Evolutionary conservation across 352 stramenopile species (phyloP).

Genomic region (Aphanomyces invadans): DNA sequence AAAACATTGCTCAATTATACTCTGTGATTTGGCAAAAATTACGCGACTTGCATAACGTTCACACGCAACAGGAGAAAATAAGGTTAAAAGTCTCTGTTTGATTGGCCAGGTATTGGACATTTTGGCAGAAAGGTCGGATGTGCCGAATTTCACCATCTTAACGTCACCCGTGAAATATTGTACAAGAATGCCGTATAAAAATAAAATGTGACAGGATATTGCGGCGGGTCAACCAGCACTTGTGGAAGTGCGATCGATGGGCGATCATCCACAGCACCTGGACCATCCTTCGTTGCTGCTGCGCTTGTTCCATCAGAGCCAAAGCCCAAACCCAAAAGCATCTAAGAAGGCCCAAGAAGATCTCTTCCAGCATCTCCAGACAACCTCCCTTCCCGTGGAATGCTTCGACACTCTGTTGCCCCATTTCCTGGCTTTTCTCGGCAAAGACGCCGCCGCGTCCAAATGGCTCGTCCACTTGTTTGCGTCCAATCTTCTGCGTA

Average conservation of each 20-base stretch:
- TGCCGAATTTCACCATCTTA: no score
- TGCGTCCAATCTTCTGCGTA: constrained; percentile 15
- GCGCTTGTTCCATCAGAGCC: constrained; percentile 14
- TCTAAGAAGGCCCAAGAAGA: constrained; percentile 18
- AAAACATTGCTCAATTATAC: no score
- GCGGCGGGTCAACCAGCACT: neutral
- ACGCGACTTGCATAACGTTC: no score
- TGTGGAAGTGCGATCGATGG: constrained; percentile 18
- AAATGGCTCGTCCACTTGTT: constrained; percentile 7
- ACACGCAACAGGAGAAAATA: no score
- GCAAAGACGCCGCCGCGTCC: neutral
- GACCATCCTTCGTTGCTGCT: constrained; percentile 11
- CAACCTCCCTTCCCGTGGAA: constrained; percentile 7
- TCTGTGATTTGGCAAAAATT: no score
- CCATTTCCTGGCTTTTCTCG: neutral
- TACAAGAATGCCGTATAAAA: neutral
- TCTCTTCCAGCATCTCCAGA: constrained; percentile 4
- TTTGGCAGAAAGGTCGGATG: no score
- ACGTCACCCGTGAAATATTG: no score
- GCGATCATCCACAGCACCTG: constrained; percentile 1
- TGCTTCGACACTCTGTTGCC: constrained; percentile 6
- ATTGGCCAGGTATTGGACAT: no score
- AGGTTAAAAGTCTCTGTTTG: no score
- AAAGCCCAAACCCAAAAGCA: neutral
- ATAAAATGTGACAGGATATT: neutral